Conservation (phyloP, 495 filamentous ascomycete species). For the Achaetomiella virescens region DNA sequence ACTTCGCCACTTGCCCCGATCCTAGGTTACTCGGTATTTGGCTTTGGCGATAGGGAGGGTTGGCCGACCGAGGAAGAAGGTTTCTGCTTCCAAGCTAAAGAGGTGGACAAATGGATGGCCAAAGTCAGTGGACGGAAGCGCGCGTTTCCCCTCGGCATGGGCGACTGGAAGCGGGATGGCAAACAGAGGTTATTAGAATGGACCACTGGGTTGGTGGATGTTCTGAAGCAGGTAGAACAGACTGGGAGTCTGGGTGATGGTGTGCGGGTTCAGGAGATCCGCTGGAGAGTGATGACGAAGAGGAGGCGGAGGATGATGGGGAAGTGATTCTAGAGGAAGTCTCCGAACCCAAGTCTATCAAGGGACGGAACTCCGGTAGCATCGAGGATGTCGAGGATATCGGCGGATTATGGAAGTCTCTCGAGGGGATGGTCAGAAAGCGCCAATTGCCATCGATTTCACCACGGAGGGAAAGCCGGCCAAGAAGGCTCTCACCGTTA, state of each 20-base stretch:
- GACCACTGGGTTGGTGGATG: slow-evolving; percentile 65
- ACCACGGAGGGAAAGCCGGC: slow-evolving; percentile 56
- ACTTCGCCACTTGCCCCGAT: slow-evolving; percentile 71
- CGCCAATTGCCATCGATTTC: slow-evolving; percentile 76
- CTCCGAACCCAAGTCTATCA: slow-evolving; percentile 26
- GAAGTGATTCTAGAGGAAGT: slow-evolving; percentile 47
- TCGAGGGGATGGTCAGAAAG: slow-evolving; percentile 28
- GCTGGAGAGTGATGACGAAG: slow-evolving; percentile 75
- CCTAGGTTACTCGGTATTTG: slow-evolving; percentile 87
- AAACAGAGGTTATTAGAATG: slow-evolving; percentile 64
- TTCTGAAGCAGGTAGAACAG: slow-evolving; percentile 52
- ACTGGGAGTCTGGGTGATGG: slow-evolving; percentile 72
- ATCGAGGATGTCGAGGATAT: slow-evolving; percentile 83
- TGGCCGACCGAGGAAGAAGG: slow-evolving; percentile 89
- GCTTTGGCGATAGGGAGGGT: slow-evolving; percentile 81
- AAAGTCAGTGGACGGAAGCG: slow-evolving; percentile 73
- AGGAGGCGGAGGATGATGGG: slow-evolving; percentile 50
- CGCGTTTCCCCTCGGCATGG: slow-evolving; percentile 80
- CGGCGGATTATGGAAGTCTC: slow-evolving; percentile 53
- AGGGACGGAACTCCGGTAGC: slow-evolving; percentile 40
- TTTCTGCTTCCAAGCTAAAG: slow-evolving; percentile 82
- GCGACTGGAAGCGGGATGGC: slow-evolving; percentile 72
- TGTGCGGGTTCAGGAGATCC: slow-evolving; percentile 75
- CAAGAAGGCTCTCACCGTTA: slow-evolving; percentile 38
- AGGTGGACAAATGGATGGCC: slow-evolving; percentile 92